Percentiles rank a stretch among this genome's conserved stretches.
These are phyloP conservation scores for Yarrowia alimentaria DNA, from an alignment of 805 yeast species.

Conservation along the genomic window DNA sequence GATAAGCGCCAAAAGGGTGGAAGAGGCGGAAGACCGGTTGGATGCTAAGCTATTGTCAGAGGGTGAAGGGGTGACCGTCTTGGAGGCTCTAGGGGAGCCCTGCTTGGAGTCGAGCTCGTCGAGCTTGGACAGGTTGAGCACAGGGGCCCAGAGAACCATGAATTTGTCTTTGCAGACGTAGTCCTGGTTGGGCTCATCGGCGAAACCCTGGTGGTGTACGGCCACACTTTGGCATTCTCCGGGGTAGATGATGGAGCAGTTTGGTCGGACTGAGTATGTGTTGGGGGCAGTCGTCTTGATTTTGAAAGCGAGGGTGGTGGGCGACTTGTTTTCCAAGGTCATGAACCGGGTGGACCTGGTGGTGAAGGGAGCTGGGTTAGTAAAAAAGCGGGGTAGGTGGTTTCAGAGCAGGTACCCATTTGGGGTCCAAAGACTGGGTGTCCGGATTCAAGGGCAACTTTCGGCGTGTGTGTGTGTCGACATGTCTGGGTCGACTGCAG, in stretches of 20 bases:
- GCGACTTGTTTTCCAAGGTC: constrained; percentile 25
- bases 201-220: constrained; percentile 77
- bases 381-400: no score
- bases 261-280: constrained; percentile 92
- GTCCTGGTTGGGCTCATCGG: constrained; percentile 69
- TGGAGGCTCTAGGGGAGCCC: not conserved
- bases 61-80: not conserved
- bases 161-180: constrained; percentile 89
- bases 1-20: constrained; percentile 8
- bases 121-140: constrained; percentile 16
- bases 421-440: no score
- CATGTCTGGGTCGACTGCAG: no score
- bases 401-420: no score
- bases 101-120: constrained; percentile 1
- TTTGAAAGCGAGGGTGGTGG: constrained; percentile 70
- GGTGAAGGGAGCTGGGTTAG: constrained; percentile 26
- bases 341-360: constrained; percentile 27
- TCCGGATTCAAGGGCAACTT: no score
- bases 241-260: constrained; percentile 76
- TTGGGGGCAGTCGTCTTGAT: constrained; percentile 98
- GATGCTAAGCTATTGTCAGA: constrained; percentile 14
- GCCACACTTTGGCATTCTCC: constrained; percentile 72
- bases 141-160: constrained; percentile 54
- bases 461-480: no score
- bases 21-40: constrained; percentile 22